Base-by-base conservation (phyloP, 805 yeast species). In the Pichia ethanolica region DNA sequence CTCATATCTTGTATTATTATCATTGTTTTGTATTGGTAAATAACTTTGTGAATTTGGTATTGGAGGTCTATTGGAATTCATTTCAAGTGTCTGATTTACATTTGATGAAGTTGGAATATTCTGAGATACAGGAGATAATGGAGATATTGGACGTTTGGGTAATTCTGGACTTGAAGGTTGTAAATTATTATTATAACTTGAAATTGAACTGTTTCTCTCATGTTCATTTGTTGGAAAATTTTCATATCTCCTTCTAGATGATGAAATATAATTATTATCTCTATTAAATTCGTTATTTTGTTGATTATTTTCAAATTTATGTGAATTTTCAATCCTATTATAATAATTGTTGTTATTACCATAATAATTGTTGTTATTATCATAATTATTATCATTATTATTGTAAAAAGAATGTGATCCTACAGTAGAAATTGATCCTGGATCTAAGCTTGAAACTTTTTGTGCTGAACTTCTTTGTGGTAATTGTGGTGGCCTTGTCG, bases 351-450 rank as follows among this genome's bases (percentile, higher is more conserved):
- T 20, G 3, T 20, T 20, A 20, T 20, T 20, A 20, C 3, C 20
- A 20, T 20, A 20, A 20, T 20, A 20, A 20, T 20, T 20, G 20
- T 20, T 20, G 3, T 20, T 20, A 20, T 20, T 20, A 20, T 20
- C 20, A 20, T 20, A 20, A 20, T 20, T 20, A 20, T 20, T 20
- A 20, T 20, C 33, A 27, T 14, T n/a, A 12, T 28, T 25, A 26
- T 32, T 28, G 26, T 32, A 34, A 28, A 43, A 42, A 7, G 43
- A 34, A 28, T 42, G 28, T 5, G 42, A 42, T 8, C n/a, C 13
- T 5, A 47, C 50, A 1, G 50, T 47, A 10, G 50, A 47, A 4
- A 7, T 39, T 11, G 50, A 43, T 6, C 50, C 50, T 2, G 50
- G 50, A 35, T 47, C 50, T 20, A 47, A 43, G 4, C 12, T 42